Base-by-base conservation (phyloP, 75 land plant genomes). In the Cunninghamia lanceolata region DNA sequence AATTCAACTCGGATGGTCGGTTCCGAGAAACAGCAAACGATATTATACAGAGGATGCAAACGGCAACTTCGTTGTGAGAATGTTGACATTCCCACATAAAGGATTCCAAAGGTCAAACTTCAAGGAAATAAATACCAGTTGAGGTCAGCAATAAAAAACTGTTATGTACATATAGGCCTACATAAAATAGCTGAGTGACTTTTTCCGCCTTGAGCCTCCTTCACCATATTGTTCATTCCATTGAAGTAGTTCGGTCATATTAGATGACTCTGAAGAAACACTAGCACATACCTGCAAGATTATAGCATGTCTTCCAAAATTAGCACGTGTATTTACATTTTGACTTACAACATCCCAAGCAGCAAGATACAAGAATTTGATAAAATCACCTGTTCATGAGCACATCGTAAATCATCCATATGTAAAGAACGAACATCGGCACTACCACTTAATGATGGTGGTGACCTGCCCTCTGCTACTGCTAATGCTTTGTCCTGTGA, bases 161-260 rank as follows among this genome's bases (percentile, higher is more conserved):
- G 75, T 25, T 73, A 73, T 73, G 38, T 73, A 73, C 75, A 73
- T 73, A 34, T 32, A 13, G 36, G 50, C 66, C 91, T 93, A 95
- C 97, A 95, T 94, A 87, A 95, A 95, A 75, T 95, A 95, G 77
- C 95, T 94, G 17, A 95, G 90, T 16, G 92, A 83, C 89, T 88
- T 95, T 34, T 73, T 73, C 87, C 90, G 93, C 84, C 97, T 93
- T 9, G 97, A 94, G 39, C 97, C 97, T 74, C 97, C 97, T 90
- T 95, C 97, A 39, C 97, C 97, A 73, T 94, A 95, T 11, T 91
- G 85, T 2, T 95, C 97, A 86, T 95, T 95, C 97, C 97, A 95
- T 83, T 95, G 95, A 3, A 89, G 85, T 1, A 95, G 91, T 87
- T 95, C 94, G 34, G 82, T 92, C 95, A 94, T 94, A 56, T 94